phyloP scores from a whole-genome alignment of 2,329 filamentous ascomycete genomes.

The Xylariaceae sp. region DNA sequence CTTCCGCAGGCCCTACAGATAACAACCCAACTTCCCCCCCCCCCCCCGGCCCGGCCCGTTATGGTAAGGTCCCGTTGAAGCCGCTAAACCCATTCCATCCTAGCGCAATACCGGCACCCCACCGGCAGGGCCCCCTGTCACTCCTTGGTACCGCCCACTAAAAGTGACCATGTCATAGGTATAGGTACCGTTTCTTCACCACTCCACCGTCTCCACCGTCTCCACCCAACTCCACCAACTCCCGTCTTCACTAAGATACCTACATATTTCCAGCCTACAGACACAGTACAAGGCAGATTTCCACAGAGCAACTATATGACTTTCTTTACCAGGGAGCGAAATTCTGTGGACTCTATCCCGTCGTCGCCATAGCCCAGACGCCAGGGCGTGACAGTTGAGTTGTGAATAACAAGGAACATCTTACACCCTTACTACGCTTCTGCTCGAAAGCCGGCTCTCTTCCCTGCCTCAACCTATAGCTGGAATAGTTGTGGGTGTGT shows the following conservation, averaged over 20 bases:
- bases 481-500: constrained; percentile 2
- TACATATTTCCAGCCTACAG: constrained; percentile 7
- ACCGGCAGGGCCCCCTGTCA: too few species aligned
- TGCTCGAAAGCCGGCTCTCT: constrained; percentile 6
- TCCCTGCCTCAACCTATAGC: not conserved
- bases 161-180: not conserved
- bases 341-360: constrained; percentile 1
- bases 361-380: constrained; percentile 10
- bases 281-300: not conserved
- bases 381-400: constrained; percentile 4
- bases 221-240: too few species aligned
- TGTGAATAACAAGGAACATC: constrained; percentile 11
- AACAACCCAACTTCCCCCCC: too few species aligned
- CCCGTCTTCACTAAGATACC: constrained; percentile 15
- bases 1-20: not conserved
- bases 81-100: too few species aligned
- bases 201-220: too few species aligned
- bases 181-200: not conserved
- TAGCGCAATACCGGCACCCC: too few species aligned
- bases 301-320: not conserved
- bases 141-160: too few species aligned
- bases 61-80: too few species aligned
- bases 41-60: too few species aligned
- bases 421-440: constrained; percentile 2
- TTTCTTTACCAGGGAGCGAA: not conserved